These are phyloP conservation scores for Exobasidium cylindrosporum DNA, from an alignment of 1,284 basidiomycete species.

Conservation along the genomic window DNA sequence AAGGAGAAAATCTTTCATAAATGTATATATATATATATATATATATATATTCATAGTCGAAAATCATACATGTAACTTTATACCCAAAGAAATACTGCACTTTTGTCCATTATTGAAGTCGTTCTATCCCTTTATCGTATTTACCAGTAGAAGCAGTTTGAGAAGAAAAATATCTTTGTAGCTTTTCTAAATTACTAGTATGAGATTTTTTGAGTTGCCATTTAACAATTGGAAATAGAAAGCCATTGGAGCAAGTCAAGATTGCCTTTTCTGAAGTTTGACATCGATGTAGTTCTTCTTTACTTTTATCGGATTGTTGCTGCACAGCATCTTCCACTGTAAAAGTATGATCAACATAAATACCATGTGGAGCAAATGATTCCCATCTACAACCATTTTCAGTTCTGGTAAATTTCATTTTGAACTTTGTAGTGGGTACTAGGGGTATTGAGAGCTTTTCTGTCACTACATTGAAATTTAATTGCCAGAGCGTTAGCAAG, in stretches of 20 bases:
- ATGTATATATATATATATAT: no score
- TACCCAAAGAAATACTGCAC: no score
- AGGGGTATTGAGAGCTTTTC: background rate
- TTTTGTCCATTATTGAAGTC: background rate
- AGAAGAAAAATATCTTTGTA: background rate
- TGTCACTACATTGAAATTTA: background rate
- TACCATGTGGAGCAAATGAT: background rate
- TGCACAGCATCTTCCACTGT: background rate
- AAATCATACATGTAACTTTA: no score
- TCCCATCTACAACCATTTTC: background rate
- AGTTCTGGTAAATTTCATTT: background rate
- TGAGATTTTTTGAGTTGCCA: background rate
- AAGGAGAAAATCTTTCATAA: no score
- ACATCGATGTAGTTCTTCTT: background rate
- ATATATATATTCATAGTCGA: no score
- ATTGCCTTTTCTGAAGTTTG: background rate
- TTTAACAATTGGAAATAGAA: conserved; percentile 6
- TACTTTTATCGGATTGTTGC: background rate
- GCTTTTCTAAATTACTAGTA: background rate
- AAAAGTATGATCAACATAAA: background rate
- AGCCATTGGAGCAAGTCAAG: background rate
- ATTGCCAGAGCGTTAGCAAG: no score
- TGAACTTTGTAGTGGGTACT: background rate
- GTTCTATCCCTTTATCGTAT: background rate
- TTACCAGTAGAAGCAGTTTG: background rate